Conservation (phyloP, 352 stramenopile genomes). For the Hyphochytrium catenoides region DNA sequence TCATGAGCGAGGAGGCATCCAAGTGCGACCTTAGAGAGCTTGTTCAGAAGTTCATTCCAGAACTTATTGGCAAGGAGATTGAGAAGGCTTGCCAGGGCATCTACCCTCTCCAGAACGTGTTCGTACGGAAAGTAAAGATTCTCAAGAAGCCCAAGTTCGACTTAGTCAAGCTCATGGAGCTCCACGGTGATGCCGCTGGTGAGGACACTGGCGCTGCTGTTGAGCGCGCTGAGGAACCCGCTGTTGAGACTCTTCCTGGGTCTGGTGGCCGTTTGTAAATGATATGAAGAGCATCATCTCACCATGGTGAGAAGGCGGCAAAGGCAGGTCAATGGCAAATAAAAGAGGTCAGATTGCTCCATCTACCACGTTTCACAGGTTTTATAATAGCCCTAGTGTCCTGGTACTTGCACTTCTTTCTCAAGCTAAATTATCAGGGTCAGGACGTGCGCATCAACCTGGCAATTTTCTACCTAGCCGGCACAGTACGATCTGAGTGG, state of each 20-base stretch:
- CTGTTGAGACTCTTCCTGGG: constrained; percentile 59
- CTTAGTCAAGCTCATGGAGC: constrained; percentile 98
- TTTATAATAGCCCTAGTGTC: no score
- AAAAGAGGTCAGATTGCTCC: no score
- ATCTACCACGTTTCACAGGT: no score
- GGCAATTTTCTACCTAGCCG: no score
- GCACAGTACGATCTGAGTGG: no score
- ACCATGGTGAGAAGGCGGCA: no score
- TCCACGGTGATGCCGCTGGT: constrained; percentile 77
- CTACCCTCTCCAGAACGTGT: constrained; percentile 97
- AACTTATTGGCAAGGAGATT: constrained; percentile 95
- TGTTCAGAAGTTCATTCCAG: constrained; percentile 95
- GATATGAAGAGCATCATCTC: not conserved
- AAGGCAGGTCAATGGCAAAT: no score
- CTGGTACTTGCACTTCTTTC: no score
- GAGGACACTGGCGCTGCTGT: constrained; percentile 77
- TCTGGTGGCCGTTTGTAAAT: constrained; percentile 66
- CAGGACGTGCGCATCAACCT: no score
- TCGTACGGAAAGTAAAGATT: constrained; percentile 99
- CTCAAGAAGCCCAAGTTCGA: constrained; percentile 99
- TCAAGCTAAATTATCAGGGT: no score
- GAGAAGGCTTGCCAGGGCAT: constrained; percentile 88
- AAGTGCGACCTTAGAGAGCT: constrained; percentile 98
- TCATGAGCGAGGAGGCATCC: constrained; percentile 89
- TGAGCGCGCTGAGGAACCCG: constrained; percentile 49